These are phyloP conservation scores for Boletus insuetus DNA, from an alignment of 768 basidiomycete species.

Conservation along the genomic window DNA sequence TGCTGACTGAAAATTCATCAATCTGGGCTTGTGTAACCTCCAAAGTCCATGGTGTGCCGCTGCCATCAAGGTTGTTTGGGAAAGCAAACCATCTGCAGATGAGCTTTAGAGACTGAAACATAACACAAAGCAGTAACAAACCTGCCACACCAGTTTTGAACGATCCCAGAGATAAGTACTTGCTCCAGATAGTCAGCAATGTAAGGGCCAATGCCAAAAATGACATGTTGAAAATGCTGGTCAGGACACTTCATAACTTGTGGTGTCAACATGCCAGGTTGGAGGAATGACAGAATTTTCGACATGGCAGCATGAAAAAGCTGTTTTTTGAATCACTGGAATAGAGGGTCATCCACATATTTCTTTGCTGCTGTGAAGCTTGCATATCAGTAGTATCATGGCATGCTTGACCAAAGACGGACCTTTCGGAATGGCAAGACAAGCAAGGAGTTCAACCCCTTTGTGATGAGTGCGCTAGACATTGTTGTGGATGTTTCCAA, in stretches of 20 bases:
- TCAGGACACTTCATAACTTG: slow-evolving; percentile 27
- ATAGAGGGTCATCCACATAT: slow-evolving; percentile 14
- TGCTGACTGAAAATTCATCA: not conserved
- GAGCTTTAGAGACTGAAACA: too few relatives aligned
- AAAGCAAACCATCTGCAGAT: too few relatives aligned
- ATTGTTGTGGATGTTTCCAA: not conserved
- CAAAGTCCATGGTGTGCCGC: not conserved
- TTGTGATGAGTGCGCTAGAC: not conserved
- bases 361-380: too few relatives aligned
- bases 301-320: slow-evolving; percentile 26
- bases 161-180: not conserved
- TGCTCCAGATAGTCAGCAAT: slow-evolving; percentile 2
- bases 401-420: not conserved
- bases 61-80: too few relatives aligned
- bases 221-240: slow-evolving; percentile 22
- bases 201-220: slow-evolving; percentile 5
- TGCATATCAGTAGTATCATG: too few relatives aligned
- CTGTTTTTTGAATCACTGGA: slow-evolving; percentile 17
- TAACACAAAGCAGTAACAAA: not conserved
- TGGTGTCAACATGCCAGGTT: slow-evolving; percentile 27
- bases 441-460: slow-evolving; percentile 1
- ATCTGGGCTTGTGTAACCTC: not conserved
- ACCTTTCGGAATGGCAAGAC: slow-evolving; percentile 35
- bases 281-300: slow-evolving; percentile 2
- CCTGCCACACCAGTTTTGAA: not conserved